Evolutionary conservation across 106 monocot genomes (phyloP).

Genomic region (Hemerocallis citrina): DNA sequence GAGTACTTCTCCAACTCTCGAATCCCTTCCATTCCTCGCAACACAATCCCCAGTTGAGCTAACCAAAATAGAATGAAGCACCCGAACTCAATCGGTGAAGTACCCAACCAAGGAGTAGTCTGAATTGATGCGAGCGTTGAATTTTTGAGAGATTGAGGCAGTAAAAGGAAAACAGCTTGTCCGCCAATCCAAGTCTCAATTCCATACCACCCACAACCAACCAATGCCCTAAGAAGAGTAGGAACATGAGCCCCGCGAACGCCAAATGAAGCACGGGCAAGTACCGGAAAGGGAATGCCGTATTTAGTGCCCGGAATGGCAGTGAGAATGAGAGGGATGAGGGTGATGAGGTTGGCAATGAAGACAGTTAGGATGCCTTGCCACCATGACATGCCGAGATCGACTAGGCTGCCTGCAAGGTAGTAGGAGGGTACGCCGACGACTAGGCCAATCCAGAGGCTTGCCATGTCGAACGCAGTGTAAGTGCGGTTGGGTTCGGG

Average conservation of each 20-base stretch:
- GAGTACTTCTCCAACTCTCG: conserved; percentile 74
- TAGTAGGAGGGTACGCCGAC: conserved; percentile 78
- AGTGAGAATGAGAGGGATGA: conserved; percentile 56
- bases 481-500: conserved; percentile 37
- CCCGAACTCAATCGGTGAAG: conserved; percentile 39
- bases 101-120: conserved; percentile 39
- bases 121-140: conserved; percentile 3
- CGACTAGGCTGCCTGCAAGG: conserved; percentile 65
- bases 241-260: conserved; percentile 66
- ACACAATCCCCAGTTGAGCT: conserved; percentile 45
- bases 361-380: conserved; percentile 55
- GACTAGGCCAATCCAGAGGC: conserved; percentile 70
- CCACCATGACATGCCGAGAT: conserved; percentile 72
- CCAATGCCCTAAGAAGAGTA: conserved; percentile 68
- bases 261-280: conserved; percentile 84
- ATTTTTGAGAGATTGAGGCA: conserved; percentile 32
- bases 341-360: conserved; percentile 39
- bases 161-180: conserved; percentile 57
- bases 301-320: conserved; percentile 46
- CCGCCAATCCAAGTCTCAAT: conserved; percentile 97
- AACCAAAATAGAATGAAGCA: conserved; percentile 79
- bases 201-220: conserved; percentile 94
- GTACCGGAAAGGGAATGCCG: conserved; percentile 87
- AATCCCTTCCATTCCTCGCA: conserved; percentile 61
- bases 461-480: conserved; percentile 42